phyloP scores from a whole-genome alignment of 306 rosid species.

The Pachyrhizus erosus region DNA sequence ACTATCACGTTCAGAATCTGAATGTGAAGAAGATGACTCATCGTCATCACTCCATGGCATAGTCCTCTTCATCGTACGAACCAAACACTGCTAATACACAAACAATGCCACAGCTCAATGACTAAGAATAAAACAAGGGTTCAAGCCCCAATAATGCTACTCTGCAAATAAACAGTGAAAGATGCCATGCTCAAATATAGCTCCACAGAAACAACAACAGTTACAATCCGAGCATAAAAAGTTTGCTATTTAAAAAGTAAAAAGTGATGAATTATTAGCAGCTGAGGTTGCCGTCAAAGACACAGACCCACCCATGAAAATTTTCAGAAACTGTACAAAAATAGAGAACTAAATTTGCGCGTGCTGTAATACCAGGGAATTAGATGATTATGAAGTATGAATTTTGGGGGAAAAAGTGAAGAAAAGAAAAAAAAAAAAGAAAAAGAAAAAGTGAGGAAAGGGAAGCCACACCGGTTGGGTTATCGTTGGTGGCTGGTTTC shows the following conservation, averaged over 20 bases:
- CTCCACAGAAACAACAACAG: slow-evolving; percentile 13
- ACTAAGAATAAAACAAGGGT: background rate
- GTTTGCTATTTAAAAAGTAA: background rate
- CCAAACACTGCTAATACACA: slow-evolving; percentile 16
- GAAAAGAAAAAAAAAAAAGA: slow-evolving; percentile 4
- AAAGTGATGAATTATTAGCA: slow-evolving; percentile 14
- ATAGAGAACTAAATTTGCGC: slow-evolving; percentile 16
- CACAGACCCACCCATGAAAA: background rate
- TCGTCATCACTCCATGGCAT: slow-evolving; percentile 79
- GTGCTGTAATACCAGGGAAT: slow-evolving; percentile 16
- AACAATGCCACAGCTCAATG: slow-evolving; percentile 16
- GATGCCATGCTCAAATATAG: slow-evolving; percentile 18
- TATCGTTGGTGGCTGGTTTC: background rate
- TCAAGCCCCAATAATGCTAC: slow-evolving; percentile 31
- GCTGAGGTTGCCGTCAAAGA: slow-evolving; percentile 7
- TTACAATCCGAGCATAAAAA: background rate
- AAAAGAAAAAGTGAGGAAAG: slow-evolving; percentile 7
- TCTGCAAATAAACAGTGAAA: slow-evolving; percentile 26
- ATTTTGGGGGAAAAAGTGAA: background rate
- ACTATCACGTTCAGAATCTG: slow-evolving; percentile 58
- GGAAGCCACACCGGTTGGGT: background rate
- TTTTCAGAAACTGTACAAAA: background rate
- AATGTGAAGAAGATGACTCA: slow-evolving; percentile 52
- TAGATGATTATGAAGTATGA: slow-evolving; percentile 9
- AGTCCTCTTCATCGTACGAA: slow-evolving; percentile 74